These are phyloP conservation scores for Lepidium aucheri DNA, from an alignment of 345 rosid species.

Conservation along the genomic window DNA sequence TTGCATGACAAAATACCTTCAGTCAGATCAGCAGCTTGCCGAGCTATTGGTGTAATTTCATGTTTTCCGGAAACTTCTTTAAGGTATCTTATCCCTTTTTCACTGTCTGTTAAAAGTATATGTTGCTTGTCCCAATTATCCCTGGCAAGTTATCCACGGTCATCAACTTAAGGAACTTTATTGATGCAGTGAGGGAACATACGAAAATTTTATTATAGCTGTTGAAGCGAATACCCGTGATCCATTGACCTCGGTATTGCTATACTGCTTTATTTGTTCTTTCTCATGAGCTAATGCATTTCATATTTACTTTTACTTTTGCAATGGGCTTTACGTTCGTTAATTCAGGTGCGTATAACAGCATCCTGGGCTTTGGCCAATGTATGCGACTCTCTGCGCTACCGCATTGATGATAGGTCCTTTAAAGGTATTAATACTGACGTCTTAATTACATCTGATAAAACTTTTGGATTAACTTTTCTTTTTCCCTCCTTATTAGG, in stretches of 20 bases:
- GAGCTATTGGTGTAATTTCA: conserved; percentile 86
- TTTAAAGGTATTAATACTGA: conserved; percentile 19
- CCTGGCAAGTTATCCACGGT: conserved; percentile 8
- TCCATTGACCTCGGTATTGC: conserved; percentile 61
- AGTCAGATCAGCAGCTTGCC: conserved; percentile 94
- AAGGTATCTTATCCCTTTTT: conserved; percentile 39
- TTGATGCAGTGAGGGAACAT: conserved; percentile 64
- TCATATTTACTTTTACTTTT: conserved; percentile 7
- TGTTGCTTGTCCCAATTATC: not conserved
- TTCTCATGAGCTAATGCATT: not conserved
- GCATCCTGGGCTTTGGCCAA: conserved; percentile 97
- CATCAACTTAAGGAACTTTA: conserved; percentile 26
- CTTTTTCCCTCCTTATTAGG: conserved; percentile 26
- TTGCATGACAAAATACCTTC: conserved; percentile 57
- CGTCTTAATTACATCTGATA: not conserved
- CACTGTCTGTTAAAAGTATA: conserved; percentile 4
- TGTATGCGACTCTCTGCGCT: conserved; percentile 69
- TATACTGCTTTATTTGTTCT: not conserved
- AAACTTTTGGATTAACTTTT: not conserved
- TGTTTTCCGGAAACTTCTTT: conserved; percentile 63
- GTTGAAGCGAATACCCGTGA: conserved; percentile 63
- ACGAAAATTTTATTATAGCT: conserved; percentile 63
- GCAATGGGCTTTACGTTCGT: conserved; percentile 13
- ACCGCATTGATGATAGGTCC: conserved; percentile 39
- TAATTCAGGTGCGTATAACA: conserved; percentile 70